Percentiles rank a stretch among this genome's conserved stretches.
These are phyloP conservation scores for Purpureocillium lavendulum DNA, from an alignment of 2,329 filamentous ascomycete genomes.

Conservation along the genomic window DNA sequence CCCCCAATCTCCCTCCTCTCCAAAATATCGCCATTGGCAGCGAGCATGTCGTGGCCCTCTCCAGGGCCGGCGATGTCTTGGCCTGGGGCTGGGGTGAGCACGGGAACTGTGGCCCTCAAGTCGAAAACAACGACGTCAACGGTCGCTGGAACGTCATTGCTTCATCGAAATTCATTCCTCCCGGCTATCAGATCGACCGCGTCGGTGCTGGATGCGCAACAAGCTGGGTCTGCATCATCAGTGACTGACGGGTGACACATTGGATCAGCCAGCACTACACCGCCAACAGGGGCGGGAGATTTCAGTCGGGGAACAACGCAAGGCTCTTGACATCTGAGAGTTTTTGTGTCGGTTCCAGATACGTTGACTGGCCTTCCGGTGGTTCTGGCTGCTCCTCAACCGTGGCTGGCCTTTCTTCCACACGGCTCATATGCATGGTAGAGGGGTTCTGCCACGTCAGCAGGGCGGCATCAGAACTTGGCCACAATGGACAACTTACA, in stretches of 20 bases:
- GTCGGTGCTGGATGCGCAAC: constrained; percentile 87
- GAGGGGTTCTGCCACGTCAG: constrained; percentile 34
- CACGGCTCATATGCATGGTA: constrained; percentile 33
- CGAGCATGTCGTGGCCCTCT: constrained; percentile 76
- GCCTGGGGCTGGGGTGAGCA: constrained; percentile 98
- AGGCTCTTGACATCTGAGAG: constrained; percentile 55
- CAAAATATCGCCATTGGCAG: constrained; percentile 71
- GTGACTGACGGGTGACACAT: constrained; percentile 2
- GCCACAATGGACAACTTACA: constrained; percentile 40
- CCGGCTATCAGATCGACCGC: constrained; percentile 41
- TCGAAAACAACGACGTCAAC: constrained; percentile 57
- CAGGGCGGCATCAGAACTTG: constrained; percentile 5
- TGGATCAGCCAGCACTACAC: neutral
- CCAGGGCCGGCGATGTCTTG: constrained; percentile 56
- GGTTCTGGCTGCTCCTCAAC: constrained; percentile 11
- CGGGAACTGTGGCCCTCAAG: constrained; percentile 78
- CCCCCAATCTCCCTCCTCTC: constrained; percentile 49
- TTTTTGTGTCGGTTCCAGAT: constrained; percentile 63
- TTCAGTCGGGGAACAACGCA: constrained; percentile 32
- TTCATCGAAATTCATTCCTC: constrained; percentile 44
- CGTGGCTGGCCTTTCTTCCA: constrained; percentile 15
- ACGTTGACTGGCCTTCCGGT: constrained; percentile 18
- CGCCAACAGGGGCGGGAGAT: too few species aligned
- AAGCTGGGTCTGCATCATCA: constrained; percentile 60
- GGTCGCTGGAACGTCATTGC: constrained; percentile 61